phyloP scores from a whole-genome alignment of 495 filamentous ascomycete genomes.

The Physcia stellaris region DNA sequence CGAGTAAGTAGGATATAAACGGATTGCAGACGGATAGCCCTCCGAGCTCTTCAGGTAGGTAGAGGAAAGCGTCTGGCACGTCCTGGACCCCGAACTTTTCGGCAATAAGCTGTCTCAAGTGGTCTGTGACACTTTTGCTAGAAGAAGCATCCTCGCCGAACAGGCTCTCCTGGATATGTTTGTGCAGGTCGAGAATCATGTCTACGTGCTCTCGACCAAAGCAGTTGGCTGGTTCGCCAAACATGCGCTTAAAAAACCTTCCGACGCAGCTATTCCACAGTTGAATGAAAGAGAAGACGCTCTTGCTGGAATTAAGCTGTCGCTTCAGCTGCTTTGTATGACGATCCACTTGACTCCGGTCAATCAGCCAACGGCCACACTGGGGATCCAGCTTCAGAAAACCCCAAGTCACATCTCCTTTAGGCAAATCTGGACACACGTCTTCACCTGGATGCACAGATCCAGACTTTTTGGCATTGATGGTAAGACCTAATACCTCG shows the following conservation, averaged over 20 bases:
- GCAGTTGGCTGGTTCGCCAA: conserved; percentile 49
- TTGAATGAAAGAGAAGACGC: conserved; percentile 49
- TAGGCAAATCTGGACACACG: conserved; percentile 29
- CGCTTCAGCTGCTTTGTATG: conserved; percentile 47
- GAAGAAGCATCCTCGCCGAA: conserved; percentile 24
- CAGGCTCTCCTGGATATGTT: conserved; percentile 41
- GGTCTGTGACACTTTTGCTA: conserved; percentile 38
- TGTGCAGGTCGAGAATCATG: conserved; percentile 44
- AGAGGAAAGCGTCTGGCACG: conserved; percentile 57
- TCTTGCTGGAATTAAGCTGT: conserved; percentile 42
- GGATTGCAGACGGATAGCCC: conserved; percentile 44
- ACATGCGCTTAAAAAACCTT: conserved; percentile 52
- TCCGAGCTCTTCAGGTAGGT: conserved; percentile 45
- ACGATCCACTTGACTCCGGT: conserved; percentile 44
- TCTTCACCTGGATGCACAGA: conserved; percentile 26
- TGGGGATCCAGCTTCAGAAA: conserved; percentile 44
- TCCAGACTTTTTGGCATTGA: conserved; percentile 48
- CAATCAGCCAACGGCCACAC: conserved; percentile 45
- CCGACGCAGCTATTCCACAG: conserved; percentile 53
- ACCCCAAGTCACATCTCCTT: conserved; percentile 51
- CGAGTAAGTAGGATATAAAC: conserved; percentile 37
- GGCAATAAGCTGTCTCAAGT: conserved; percentile 39
- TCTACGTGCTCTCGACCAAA: conserved; percentile 52
- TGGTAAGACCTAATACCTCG: conserved; percentile 38
- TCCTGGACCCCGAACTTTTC: conserved; percentile 38